Percentiles rank a stretch among this genome's conserved stretches.
Evolutionary conservation across 164 flowering plant genomes (phyloP).

Genomic region (Chimonanthus salicifolius): DNA sequence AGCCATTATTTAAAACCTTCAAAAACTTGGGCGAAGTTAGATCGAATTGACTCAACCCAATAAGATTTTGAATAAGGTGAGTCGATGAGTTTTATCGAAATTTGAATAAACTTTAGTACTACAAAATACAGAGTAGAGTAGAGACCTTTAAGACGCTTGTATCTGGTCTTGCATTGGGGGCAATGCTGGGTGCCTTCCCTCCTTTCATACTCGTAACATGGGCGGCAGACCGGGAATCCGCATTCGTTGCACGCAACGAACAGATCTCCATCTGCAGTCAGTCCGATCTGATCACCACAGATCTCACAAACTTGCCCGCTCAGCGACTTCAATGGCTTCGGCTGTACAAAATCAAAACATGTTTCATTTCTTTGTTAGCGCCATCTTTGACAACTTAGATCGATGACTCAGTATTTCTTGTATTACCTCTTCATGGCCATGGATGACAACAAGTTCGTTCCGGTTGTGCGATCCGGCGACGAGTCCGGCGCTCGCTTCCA

Average conservation of each 20-base stretch:
- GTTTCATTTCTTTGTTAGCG: background rate
- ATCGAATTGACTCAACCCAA: too few relatives aligned
- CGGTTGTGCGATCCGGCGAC: constrained; percentile 99
- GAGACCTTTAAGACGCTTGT: constrained; percentile 95
- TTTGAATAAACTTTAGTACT: too few relatives aligned
- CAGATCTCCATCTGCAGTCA: constrained; percentile 81
- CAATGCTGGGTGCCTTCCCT: constrained; percentile 88
- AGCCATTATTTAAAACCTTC: too few relatives aligned
- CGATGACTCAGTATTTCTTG: background rate
- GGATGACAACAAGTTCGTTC: constrained; percentile 94
- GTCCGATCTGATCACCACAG: constrained; percentile 83
- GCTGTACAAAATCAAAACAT: constrained; percentile 39
- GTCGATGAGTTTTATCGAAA: too few relatives aligned
- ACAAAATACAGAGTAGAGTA: background rate
- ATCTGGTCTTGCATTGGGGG: constrained; percentile 95
- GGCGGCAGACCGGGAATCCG: constrained; percentile 95
- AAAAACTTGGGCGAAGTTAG: too few relatives aligned
- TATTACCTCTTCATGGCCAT: constrained; percentile 91
- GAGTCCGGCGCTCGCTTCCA: constrained; percentile 95
- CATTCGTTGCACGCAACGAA: constrained; percentile 98
- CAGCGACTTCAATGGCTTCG: constrained; percentile 71
- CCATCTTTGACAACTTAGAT: background rate
- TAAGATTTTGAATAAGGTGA: too few relatives aligned
- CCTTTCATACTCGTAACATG: constrained; percentile 97
- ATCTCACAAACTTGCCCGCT: constrained; percentile 94